Percentiles rank a stretch among this genome's conserved stretches.
phyloP scores from a whole-genome alignment of 2,329 filamentous ascomycete genomes.

The Teratosphaeria viscida region DNA sequence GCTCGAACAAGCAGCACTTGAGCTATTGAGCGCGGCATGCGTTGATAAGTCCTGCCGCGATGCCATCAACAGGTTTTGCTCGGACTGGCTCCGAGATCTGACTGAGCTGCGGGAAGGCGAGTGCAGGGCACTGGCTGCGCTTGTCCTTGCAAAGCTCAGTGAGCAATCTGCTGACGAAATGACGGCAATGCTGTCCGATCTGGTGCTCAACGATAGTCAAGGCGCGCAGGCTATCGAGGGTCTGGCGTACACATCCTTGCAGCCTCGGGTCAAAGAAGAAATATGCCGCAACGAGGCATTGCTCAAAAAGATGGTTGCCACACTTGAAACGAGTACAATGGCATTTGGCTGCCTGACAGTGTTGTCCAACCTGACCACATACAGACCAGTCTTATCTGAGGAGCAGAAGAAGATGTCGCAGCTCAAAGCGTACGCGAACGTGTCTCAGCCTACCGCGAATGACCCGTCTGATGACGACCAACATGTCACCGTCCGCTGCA shows the following conservation, averaged over 20 bases:
- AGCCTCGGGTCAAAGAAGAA: constrained; percentile 73
- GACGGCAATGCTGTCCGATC: constrained; percentile 18
- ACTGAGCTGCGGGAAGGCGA: constrained; percentile 38
- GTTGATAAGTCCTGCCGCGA: constrained; percentile 74
- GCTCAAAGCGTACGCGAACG: constrained; percentile 88
- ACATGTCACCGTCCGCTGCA: constrained; percentile 66
- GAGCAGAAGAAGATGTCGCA: constrained; percentile 89
- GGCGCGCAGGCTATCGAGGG: constrained; percentile 70
- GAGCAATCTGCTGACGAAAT: constrained; percentile 15
- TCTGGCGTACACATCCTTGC: constrained; percentile 81
- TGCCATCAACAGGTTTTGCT: constrained; percentile 73
- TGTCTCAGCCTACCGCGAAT: constrained; percentile 51
- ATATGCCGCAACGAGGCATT: constrained; percentile 59
- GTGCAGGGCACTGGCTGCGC: constrained; percentile 32
- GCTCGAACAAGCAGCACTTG: constrained; percentile 75
- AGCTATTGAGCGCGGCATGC: constrained; percentile 85
- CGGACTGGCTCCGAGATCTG: constrained; percentile 77
- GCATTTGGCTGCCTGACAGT: constrained; percentile 83
- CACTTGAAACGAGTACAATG: constrained; percentile 37
- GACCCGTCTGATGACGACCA: constrained; percentile 66
- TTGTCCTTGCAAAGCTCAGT: constrained; percentile 47
- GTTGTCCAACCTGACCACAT: constrained; percentile 73
- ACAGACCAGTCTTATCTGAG: constrained; percentile 66
- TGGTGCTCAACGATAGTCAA: constrained; percentile 26
- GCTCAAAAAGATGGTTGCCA: constrained; percentile 57